A percentile compares a stretch with the other conserved stretches of the same genome.
Conservation (phyloP, 768 basidiomycete genomes). For the Neoboletus magnificus region DNA sequence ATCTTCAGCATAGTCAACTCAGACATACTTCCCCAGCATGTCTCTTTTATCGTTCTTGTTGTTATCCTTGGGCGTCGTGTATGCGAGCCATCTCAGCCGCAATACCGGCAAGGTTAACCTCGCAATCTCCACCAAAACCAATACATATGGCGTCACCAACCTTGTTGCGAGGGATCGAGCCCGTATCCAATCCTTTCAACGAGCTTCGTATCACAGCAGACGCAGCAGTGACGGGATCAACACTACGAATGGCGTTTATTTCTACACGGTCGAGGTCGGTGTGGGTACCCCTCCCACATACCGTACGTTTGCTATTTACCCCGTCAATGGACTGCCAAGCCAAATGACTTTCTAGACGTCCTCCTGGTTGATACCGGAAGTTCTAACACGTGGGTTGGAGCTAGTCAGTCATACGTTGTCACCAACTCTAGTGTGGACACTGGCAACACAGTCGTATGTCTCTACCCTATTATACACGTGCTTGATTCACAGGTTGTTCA, state of each 20-base stretch:
- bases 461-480: neutral
- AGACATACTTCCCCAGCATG: neutral
- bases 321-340: neutral
- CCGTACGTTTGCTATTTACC: conserved; percentile 14
- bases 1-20: neutral
- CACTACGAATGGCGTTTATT: conserved; percentile 20
- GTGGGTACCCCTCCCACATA: conserved; percentile 24
- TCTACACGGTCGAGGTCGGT: conserved; percentile 29
- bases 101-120: conserved; percentile 14
- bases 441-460: conserved; percentile 17
- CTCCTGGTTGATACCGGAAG: conserved; percentile 33
- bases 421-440: conserved; percentile 19
- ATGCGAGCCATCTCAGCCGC: conserved; percentile 10
- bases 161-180: conserved; percentile 18
- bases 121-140: conserved; percentile 11
- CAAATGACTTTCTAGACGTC: conserved; percentile 14
- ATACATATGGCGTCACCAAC: conserved; percentile 5
- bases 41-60: conserved; percentile 8
- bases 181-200: conserved; percentile 10
- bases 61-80: neutral
- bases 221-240: neutral
- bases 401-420: conserved; percentile 11
- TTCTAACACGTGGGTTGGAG: conserved; percentile 32
- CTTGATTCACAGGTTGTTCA: conserved; percentile 2
- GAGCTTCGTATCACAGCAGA: neutral